These are phyloP conservation scores for Citrus australasica DNA, from an alignment of 345 rosid species.

Conservation along the genomic window DNA sequence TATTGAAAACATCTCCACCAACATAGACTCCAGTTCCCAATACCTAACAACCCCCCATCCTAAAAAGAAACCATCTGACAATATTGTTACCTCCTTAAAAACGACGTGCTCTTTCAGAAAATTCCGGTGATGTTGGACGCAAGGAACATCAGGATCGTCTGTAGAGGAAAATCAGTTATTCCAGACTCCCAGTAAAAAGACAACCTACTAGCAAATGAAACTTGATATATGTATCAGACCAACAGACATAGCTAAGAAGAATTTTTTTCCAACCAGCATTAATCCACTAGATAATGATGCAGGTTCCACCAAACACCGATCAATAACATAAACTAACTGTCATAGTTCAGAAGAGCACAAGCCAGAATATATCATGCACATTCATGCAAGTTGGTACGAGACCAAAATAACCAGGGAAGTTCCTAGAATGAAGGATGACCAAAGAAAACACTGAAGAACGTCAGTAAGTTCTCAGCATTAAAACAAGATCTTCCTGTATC, in stretches of 20 bases:
- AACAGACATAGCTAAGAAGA: background rate
- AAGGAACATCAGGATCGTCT: conserved; percentile 78
- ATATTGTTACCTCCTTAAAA: conserved; percentile 75
- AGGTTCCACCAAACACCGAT: background rate
- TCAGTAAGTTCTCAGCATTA: background rate
- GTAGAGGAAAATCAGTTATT: conserved; percentile 22
- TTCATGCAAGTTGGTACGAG: background rate
- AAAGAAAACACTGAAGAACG: background rate
- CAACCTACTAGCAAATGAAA: background rate
- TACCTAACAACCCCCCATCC: background rate
- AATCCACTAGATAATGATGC: background rate
- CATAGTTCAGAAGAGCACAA: background rate
- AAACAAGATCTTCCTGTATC: background rate
- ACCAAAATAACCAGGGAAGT: background rate
- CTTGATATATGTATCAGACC: background rate
- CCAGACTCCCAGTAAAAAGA: conserved; percentile 2
- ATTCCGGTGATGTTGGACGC: conserved; percentile 61
- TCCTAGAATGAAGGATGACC: background rate
- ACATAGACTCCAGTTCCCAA: conserved; percentile 4
- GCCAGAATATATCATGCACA: background rate
- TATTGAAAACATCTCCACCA: background rate
- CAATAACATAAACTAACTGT: background rate
- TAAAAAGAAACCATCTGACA: background rate
- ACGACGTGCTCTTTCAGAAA: conserved; percentile 73
- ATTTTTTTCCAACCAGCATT: background rate